Base-by-base conservation (phyloP, 805 yeast genomes). In the Ogataea wickerhamii region DNA sequence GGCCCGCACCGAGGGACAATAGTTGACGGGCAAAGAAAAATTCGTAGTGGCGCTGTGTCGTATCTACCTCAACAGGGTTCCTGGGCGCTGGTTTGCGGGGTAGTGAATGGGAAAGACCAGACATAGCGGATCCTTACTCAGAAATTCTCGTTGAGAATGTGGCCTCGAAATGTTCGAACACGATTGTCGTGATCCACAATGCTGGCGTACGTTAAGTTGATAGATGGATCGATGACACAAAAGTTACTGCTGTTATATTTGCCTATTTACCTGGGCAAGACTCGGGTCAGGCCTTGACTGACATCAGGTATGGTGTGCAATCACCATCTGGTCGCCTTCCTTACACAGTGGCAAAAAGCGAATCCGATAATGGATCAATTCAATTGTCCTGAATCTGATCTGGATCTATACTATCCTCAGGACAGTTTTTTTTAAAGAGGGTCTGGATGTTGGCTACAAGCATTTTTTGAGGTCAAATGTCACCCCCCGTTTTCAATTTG, bases 301-400 rank as follows among this genome's bases (percentile, higher is more conserved):
- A 76, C 28, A 68, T 77, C 0, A 51, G 79, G 14, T 79, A 74
- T 56, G 85, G 86, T 1, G 79, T 74, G 25, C 66, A 62, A n/a
- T 73, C 72, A 43, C 84, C 85, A 6, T 74, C 81, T 25, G 86
- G 85, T 4, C 68, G 72, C 43, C 63, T 80, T 24, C 83, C 86
- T 1, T 78, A 78, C 51, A 76, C 85, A 4, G 68, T 79, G 45
- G 82, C 85, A 10, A 71, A 68, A 49, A 70, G 73, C 43, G 61
- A 60, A 34, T 58, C 51, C 36, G 80, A 56, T 47, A 70, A 63
- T 33, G 69, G 69, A 1, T n/a, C n/a, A n/a, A 43, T 47, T 22
- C 69, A 71, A 10, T 61, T 56, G 30, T 37, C 41, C 47, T 12
- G 55, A 54, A 19, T 45, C 52, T 11, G 64, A 58, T 37, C 39